phyloP scores from a whole-genome alignment of 495 filamentous ascomycete species.

The Annulohypoxylon moriforme region DNA sequence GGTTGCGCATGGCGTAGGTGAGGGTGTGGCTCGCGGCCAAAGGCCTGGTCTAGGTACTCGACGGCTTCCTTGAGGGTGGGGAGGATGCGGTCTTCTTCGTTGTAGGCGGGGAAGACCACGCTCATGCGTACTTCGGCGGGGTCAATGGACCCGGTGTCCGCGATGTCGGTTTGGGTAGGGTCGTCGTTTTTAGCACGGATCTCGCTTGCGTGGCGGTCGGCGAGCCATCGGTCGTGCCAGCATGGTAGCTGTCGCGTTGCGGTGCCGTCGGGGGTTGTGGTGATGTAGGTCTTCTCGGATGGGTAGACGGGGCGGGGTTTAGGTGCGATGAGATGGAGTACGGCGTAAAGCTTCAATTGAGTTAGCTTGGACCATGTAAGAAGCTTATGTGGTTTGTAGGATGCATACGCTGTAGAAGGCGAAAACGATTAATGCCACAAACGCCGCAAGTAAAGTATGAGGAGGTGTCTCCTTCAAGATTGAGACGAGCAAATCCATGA shows the following conservation, averaged over 20 bases:
- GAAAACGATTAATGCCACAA: slow-evolving; percentile 42
- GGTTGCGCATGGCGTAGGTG: slow-evolving; percentile 19
- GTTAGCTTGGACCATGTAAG: slow-evolving; percentile 7
- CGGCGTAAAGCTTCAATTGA: slow-evolving; percentile 70
- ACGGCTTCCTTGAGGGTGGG: slow-evolving; percentile 93
- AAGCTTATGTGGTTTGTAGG: background rate
- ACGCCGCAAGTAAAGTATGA: slow-evolving; percentile 44
- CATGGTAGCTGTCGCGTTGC: slow-evolving; percentile 74
- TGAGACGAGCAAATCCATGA: slow-evolving; percentile 40
- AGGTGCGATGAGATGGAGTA: slow-evolving; percentile 80
- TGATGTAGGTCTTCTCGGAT: slow-evolving; percentile 90
- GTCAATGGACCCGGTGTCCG: slow-evolving; percentile 56
- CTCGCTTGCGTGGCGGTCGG: slow-evolving; percentile 60
- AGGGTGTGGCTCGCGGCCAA: slow-evolving; percentile 64
- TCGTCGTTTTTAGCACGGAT: slow-evolving; percentile 46
- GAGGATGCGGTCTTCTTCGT: slow-evolving; percentile 84
- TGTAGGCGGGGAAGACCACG: slow-evolving; percentile 94
- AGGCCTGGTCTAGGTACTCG: slow-evolving; percentile 79
- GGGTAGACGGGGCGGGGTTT: slow-evolving; percentile 76
- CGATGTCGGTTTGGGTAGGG: slow-evolving; percentile 48
- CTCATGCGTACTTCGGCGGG: slow-evolving; percentile 70
- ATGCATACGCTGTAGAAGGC: slow-evolving; percentile 47
- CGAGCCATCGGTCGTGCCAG: slow-evolving; percentile 80
- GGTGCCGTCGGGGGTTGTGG: slow-evolving; percentile 73
- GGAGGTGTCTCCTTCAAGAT: slow-evolving; percentile 47